phyloP scores from a whole-genome alignment of 495 filamentous ascomycete genomes.

The Rostrohypoxylon terebratum region DNA sequence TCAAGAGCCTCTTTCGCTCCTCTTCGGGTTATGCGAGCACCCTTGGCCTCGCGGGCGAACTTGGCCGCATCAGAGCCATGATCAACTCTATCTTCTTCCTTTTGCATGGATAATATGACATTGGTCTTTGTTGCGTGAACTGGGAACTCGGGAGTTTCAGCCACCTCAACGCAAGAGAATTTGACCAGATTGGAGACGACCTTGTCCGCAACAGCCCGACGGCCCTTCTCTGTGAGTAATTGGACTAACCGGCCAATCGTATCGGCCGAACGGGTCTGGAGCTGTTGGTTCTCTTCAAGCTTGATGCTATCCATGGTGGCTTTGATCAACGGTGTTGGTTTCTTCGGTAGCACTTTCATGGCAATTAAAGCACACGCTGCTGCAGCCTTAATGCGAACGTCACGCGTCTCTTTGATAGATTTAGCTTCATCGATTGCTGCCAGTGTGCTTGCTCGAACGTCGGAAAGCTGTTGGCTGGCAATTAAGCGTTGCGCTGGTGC shows the following conservation, averaged over 20 bases:
- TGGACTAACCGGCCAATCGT: constrained; percentile 87
- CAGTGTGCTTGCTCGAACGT: constrained; percentile 75
- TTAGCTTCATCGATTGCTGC: constrained; percentile 82
- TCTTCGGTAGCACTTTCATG: constrained; percentile 88
- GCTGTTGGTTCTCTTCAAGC: constrained; percentile 88
- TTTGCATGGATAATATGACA: constrained; percentile 88
- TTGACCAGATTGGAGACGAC: constrained; percentile 93
- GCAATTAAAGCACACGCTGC: constrained; percentile 89
- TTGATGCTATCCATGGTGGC: constrained; percentile 98
- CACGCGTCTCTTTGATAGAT: constrained; percentile 79
- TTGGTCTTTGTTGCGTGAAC: constrained; percentile 78
- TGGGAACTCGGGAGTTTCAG: constrained; percentile 94
- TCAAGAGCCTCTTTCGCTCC: constrained; percentile 96
- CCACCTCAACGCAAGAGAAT: constrained; percentile 96
- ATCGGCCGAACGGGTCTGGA: constrained; percentile 87
- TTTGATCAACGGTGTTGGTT: constrained; percentile 89
- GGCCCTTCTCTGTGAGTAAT: constrained; percentile 79
- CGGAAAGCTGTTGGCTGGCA: constrained; percentile 76
- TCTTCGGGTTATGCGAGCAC: constrained; percentile 86
- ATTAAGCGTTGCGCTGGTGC: constrained; percentile 86
- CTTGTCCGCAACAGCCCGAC: constrained; percentile 87
- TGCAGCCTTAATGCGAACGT: constrained; percentile 86
- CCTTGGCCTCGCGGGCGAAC: constrained; percentile 86
- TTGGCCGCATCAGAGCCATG: constrained; percentile 83
- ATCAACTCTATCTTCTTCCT: constrained; percentile 96